Conservation (phyloP, 176 grass and related monocot genomes). For the Echinochloa phyllopogon region DNA sequence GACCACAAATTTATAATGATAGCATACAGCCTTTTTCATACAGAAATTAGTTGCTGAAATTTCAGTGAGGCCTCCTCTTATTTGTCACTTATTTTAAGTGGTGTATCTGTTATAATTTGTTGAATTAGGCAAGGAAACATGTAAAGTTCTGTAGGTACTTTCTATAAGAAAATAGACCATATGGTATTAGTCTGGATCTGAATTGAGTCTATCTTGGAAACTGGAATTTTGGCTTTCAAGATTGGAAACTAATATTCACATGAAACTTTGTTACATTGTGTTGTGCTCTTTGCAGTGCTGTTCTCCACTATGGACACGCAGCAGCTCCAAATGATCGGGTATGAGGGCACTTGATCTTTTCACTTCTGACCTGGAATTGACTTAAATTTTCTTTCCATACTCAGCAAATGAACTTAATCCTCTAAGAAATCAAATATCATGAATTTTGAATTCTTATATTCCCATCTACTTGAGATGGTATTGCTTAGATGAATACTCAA, state of each 20-base stretch:
- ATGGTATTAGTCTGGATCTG: neutral
- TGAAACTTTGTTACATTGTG: constrained; percentile 31
- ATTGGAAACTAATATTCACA: constrained; percentile 10
- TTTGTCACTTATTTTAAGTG: neutral
- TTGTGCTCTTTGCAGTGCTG: constrained; percentile 69
- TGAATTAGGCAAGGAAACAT: constrained; percentile 12
- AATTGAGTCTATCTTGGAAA: neutral
- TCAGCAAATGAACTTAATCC: constrained; percentile 20
- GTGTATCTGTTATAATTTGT: neutral
- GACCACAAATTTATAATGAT: neutral
- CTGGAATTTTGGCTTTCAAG: constrained; percentile 20
- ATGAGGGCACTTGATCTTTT: constrained; percentile 56
- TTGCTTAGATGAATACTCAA: neutral
- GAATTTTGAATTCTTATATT: constrained; percentile 7
- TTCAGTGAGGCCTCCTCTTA: neutral
- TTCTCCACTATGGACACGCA: constrained; percentile 96
- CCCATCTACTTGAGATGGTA: constrained; percentile 11
- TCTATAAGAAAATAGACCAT: constrained; percentile 8
- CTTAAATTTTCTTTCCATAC: constrained; percentile 28
- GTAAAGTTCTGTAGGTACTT: neutral
- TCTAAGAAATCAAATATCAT: neutral
- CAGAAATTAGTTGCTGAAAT: neutral
- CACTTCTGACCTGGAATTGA: constrained; percentile 27
- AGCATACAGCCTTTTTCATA: neutral
- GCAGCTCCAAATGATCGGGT: constrained; percentile 97